phyloP scores from a whole-genome alignment of 176 grass and related monocot genomes.

The Oryza australiensis region DNA sequence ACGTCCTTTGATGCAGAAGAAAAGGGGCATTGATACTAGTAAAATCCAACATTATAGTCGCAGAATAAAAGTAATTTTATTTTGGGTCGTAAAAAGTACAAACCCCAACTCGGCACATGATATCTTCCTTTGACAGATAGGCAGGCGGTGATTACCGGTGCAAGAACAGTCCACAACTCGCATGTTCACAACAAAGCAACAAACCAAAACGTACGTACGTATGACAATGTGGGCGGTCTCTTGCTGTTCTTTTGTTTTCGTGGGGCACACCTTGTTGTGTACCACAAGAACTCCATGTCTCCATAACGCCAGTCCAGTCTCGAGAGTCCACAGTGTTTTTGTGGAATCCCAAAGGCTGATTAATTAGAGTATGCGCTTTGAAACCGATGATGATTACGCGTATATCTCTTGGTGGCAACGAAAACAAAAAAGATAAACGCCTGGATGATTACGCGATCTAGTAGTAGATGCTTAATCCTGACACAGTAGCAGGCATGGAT shows the following conservation, averaged over 20 bases:
- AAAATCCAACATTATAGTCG: background rate
- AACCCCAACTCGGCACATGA: background rate
- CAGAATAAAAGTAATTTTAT: background rate
- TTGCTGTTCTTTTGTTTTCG: constrained; percentile 22
- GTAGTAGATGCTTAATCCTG: constrained; percentile 27
- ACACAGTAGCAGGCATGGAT: constrained; percentile 17
- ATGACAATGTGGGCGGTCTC: background rate
- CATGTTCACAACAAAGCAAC: background rate
- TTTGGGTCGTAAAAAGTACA: background rate
- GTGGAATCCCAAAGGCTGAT: constrained; percentile 15
- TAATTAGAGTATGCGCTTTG: background rate
- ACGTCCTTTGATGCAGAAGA: background rate
- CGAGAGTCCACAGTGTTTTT: background rate
- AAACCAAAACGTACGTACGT: background rate
- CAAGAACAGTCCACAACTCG: background rate
- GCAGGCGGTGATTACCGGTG: constrained; percentile 19
- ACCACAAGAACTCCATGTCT: background rate
- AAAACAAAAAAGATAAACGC: background rate
- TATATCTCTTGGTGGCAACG: background rate
- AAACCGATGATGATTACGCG: background rate
- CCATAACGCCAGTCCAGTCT: background rate
- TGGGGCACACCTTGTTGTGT: background rate
- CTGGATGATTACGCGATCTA: background rate
- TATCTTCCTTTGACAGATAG: background rate
- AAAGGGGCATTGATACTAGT: background rate